Conservation (phyloP, 2,329 filamentous ascomycete genomes). For the Xylaria sp. region DNA sequence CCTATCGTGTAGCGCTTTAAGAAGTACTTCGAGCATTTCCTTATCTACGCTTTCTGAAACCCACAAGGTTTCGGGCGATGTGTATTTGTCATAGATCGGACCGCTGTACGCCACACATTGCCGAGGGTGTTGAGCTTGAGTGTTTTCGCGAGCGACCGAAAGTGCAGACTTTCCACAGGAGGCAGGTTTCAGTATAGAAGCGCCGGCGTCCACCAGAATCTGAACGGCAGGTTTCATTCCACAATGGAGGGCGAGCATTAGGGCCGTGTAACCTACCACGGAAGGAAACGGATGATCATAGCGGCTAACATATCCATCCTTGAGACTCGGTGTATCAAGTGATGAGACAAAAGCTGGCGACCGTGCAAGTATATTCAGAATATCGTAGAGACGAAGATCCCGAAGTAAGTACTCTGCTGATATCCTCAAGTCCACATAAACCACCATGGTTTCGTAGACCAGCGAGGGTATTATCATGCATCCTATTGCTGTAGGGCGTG, state of each 20-base stretch:
- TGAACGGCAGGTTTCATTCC: constrained; percentile 21
- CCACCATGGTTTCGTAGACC: background rate
- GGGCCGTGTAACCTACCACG: background rate
- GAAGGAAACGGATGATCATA: background rate
- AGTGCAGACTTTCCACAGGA: constrained; percentile 17
- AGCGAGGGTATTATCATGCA: background rate
- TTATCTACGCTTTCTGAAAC: constrained; percentile 16
- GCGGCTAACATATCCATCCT: too few relatives aligned
- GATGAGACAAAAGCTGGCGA: background rate
- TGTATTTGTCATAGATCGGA: too few relatives aligned
- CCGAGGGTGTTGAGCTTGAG: constrained; percentile 6
- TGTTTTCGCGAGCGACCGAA: constrained; percentile 10
- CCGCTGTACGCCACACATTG: background rate
- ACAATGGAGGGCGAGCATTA: constrained; percentile 21
- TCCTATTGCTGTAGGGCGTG: background rate
- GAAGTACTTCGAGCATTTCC: constrained; percentile 21
- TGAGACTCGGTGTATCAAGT: background rate
- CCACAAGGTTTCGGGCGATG: background rate
- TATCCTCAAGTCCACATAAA: background rate
- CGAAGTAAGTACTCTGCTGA: background rate
- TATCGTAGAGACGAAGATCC: background rate
- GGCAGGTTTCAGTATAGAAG: constrained; percentile 2
- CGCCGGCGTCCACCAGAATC: constrained; percentile 18
- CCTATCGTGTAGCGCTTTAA: constrained; percentile 17
- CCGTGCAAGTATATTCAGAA: background rate